Conservation (phyloP, 495 filamentous ascomycete species). For the Penicillium simplicissimum region DNA sequence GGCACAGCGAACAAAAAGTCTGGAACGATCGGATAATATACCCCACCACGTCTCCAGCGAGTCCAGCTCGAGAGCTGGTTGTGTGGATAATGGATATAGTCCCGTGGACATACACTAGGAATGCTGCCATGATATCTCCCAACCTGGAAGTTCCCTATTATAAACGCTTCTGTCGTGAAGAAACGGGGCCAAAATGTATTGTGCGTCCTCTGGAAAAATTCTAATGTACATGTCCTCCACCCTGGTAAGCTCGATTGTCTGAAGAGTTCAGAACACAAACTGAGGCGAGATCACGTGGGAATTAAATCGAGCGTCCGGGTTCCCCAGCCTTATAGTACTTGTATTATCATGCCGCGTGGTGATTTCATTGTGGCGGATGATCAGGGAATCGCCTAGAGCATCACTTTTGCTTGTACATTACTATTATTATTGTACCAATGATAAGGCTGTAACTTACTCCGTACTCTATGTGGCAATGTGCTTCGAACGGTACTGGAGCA, state of each 20-base stretch:
- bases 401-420: background rate
- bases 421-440: no score
- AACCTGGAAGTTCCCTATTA: background rate
- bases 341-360: background rate
- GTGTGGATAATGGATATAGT: background rate
- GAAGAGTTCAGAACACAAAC: background rate
- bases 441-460: no score
- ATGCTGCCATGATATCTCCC: background rate
- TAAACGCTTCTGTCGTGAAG: no score
- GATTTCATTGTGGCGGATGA: background rate
- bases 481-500: no score
- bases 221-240: background rate
- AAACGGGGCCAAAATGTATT: no score
- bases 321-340: background rate
- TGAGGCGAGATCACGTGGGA: background rate
- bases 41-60: background rate
- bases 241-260: background rate
- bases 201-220: no score
- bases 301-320: background rate
- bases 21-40: conserved; percentile 1
- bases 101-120: background rate
- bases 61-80: background rate
- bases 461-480: background rate
- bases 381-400: background rate
- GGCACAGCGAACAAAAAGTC: background rate